Percentiles rank a stretch among this genome's conserved stretches.
Evolutionary conservation across 169 alveolate species (phyloP).

Genomic region (Plasmodium ovale): DNA sequence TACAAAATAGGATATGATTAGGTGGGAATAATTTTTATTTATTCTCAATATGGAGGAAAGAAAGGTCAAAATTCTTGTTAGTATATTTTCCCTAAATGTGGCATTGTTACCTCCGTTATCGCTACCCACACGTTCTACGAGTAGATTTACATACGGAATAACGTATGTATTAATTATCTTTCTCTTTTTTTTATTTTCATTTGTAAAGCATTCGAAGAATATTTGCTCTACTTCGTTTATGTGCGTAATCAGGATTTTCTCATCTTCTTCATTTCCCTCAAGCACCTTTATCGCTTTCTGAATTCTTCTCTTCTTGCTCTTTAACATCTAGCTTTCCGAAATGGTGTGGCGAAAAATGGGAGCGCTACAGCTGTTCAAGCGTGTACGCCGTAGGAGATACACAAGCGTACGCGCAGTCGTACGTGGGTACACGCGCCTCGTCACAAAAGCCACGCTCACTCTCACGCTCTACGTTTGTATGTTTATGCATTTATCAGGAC

Average conservation of each 20-base stretch:
- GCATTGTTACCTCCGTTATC: neutral
- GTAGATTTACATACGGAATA: constrained; percentile 50
- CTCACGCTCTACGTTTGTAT: too few relatives aligned
- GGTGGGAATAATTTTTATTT: constrained; percentile 41
- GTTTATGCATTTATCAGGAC: too few relatives aligned
- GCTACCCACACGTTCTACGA: constrained; percentile 14
- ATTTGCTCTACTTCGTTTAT: constrained; percentile 69
- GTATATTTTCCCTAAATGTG: constrained; percentile 8
- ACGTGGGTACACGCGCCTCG: too few relatives aligned
- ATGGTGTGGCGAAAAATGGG: too few relatives aligned
- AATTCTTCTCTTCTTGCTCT: constrained; percentile 14
- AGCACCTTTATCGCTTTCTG: constrained; percentile 40
- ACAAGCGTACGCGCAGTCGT: too few relatives aligned
- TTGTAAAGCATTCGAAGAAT: constrained; percentile 48
- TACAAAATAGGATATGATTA: constrained; percentile 55
- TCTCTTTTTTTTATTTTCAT: constrained; percentile 29
- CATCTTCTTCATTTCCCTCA: constrained; percentile 53
- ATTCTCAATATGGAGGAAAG: constrained; percentile 44
- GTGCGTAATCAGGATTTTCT: constrained; percentile 3
- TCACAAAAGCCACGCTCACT: too few relatives aligned
- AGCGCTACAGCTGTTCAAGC: too few relatives aligned
- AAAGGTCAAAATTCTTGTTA: constrained; percentile 26
- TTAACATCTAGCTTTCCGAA: constrained; percentile 61
- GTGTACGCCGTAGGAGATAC: too few relatives aligned
- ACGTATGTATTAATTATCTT: constrained; percentile 48